Evolutionary conservation across 192 early-diverging fungal genomes (phyloP), one percentile per base, ranked within the genome.

Genomic region (Coemansia sp.): DNA sequence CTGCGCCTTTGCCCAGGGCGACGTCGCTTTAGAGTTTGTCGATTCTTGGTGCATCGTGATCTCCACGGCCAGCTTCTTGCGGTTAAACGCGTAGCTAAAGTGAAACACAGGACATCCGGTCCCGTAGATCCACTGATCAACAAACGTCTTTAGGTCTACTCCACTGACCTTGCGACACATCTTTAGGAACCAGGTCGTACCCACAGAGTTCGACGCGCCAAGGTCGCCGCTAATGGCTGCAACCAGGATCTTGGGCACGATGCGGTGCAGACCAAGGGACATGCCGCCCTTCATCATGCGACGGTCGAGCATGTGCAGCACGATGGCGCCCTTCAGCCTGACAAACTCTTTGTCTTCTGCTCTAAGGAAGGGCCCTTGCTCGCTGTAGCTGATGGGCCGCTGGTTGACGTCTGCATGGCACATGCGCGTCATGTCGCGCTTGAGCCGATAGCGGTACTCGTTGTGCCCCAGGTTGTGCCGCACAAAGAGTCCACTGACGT

Each of bases 21-120:
- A 67, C 11, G 72, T 73, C 1, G 77, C 71, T 27, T 46, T 52
- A 29, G 77, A 28, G 46, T 79, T 89, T 9, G 88, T 85, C 24
- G 81, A 84, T 38, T 81, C 72, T 50, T 93, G 91, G 24, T 69
- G 74, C 78, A 93, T 84, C 33, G 75, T 79, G 51, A 99, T 83
- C 65, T 98, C 94, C 9, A 99, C 90, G 7, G 89, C 85, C 83
- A 96, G 88, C 67, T 95, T 95, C 76, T 95, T 97, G 30, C 93
- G 85, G 68, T 94, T 97, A 49, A 99, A 97, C 41, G 84, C 72
- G 53, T 89, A 93, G 15, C 53, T 52, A 33, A 95, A 84, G 52
- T 66, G 71, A 58, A 99, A 94, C 45, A 86, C 85, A 1, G 97
- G 97, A 55, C 87, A 91, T 4, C 93, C 95, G 29, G 87, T 87